Base-by-base conservation (phyloP, 306 rosid genomes). In the Quercus aquifolioides region DNA sequence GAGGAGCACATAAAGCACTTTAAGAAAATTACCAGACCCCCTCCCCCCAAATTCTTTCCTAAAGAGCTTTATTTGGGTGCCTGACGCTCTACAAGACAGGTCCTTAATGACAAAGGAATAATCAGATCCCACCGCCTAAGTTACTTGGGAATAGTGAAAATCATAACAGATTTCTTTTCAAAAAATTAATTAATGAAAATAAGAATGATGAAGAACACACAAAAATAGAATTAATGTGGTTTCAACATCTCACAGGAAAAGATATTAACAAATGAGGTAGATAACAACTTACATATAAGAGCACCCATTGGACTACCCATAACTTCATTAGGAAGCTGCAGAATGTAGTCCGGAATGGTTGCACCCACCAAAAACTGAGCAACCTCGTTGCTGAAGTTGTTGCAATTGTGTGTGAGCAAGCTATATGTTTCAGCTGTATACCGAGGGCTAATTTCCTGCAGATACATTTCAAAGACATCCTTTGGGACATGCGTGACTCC, bases 241-340 rank as follows among this genome's bases (percentile, higher is more conserved):
- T 18, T 59, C 31, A 38, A 64, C 21, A 64, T 25, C 35, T 64
- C 71, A 25, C 17, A 11, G 6, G 19, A 25, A 6, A 23, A 31
- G 20, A 21, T 6, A 0, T 41, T 41, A 12, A 73, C 4, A 12
- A 54, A 63, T 13, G 30, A 38, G 49, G 21, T 2, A 14, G 75
- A 33, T 43, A 65, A 55, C 21, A 54, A 83, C 98, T 93, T 81
- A 95, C 99, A 30, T 67, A 96, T 81, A 20, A 96, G 83, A 71
- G 88, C 83, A 2, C 94, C 99, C 98, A 93, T 91, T 21, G 99
- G 99, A 68, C 99, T 93, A 78, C 89, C 84, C 92, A 90, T 87
- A 54, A 96, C 93, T 84, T 90, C 97, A 65, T 88, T 86, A 30
- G 99, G 99, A 20, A 96, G 98, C 81, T 90, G 91, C 74, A 96